Evolutionary conservation across 148 eudicot species (phyloP).

Genomic region (Spergularia bocconei): DNA sequence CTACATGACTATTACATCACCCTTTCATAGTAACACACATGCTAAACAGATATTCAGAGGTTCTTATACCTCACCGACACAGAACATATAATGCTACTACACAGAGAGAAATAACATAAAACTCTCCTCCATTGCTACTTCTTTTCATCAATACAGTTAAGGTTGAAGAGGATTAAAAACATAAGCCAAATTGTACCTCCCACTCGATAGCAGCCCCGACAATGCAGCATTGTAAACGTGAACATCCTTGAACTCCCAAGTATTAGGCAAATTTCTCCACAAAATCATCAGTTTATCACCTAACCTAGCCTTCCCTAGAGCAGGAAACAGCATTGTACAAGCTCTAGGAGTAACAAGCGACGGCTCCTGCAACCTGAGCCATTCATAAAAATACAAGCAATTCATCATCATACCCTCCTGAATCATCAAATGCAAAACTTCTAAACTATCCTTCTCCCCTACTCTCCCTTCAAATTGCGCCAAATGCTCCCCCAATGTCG

Average conservation of each 20-base stretch:
- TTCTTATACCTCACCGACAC: background rate
- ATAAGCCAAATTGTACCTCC: slow-evolving; percentile 47
- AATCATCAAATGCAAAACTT: slow-evolving; percentile 59
- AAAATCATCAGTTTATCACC: slow-evolving; percentile 65
- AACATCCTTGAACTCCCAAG: slow-evolving; percentile 60
- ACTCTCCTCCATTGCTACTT: background rate
- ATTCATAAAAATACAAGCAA: slow-evolving; percentile 84
- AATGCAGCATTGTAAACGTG: slow-evolving; percentile 85
- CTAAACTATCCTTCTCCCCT: slow-evolving; percentile 58
- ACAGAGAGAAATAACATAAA: slow-evolving; percentile 14
- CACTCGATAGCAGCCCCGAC: slow-evolving; percentile 60
- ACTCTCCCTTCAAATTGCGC: slow-evolving; percentile 58
- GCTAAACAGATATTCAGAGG: background rate
- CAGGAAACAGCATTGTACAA: slow-evolving; percentile 66
- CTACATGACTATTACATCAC: background rate
- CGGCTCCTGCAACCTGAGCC: slow-evolving; percentile 86
- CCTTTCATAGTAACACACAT: background rate
- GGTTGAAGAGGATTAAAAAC: background rate
- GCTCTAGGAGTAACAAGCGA: slow-evolving; percentile 56
- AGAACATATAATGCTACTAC: background rate
- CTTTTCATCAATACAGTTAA: background rate
- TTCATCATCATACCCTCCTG: slow-evolving; percentile 51
- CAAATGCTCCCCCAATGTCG: slow-evolving; percentile 62
- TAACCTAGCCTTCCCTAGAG: slow-evolving; percentile 62
- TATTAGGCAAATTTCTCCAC: slow-evolving; percentile 65